Evolutionary conservation across 805 yeast genomes (phyloP).

Genomic region (Brettanomyces nanus): DNA sequence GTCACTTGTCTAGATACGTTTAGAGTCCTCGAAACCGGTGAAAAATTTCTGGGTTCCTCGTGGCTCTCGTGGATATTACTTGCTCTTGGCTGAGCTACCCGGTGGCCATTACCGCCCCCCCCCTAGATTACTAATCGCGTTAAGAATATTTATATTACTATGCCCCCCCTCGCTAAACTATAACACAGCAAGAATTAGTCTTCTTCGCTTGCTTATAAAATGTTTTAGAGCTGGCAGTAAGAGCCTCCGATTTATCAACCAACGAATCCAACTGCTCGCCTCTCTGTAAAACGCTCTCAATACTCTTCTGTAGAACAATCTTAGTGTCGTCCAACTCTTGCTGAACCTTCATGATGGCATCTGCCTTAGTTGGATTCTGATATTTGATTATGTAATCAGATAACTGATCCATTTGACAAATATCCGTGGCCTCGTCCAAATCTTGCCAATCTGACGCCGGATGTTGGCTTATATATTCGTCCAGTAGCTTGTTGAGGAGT

Average conservation of each 20-base stretch:
- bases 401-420: constrained; percentile 49
- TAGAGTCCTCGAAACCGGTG: no score
- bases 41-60: no score
- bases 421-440: constrained; percentile 35
- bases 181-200: constrained; percentile 80
- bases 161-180: constrained; percentile 37
- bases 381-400: constrained; percentile 69
- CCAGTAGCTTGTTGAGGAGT: constrained; percentile 79
- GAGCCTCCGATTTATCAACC: constrained; percentile 92
- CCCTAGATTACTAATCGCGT: no score
- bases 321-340: constrained; percentile 97
- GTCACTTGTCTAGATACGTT: no score
- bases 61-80: no score
- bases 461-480: constrained; percentile 79
- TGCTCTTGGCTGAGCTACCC: no score
- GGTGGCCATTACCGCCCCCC: no score
- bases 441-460: constrained; percentile 66
- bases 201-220: constrained; percentile 97
- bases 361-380: constrained; percentile 97
- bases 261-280: constrained; percentile 93
- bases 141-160: no score
- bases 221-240: constrained; percentile 82
- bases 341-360: constrained; percentile 93
- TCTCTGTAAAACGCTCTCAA: constrained; percentile 87
- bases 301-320: constrained; percentile 91